phyloP scores from a whole-genome alignment of 306 rosid genomes.

The Sphenostylis stenocarpa region DNA sequence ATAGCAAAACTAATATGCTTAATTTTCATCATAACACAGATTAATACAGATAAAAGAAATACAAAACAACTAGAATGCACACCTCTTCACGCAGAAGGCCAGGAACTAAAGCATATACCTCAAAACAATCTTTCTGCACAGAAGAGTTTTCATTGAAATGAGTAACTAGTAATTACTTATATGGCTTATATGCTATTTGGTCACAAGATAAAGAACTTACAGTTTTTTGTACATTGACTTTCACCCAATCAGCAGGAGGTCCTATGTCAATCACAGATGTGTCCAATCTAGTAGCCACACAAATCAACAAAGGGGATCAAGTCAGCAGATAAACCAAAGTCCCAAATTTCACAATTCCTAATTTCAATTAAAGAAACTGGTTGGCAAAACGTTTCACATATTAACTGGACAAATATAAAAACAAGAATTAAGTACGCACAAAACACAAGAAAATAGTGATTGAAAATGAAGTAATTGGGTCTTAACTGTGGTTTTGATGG shows the following conservation, averaged over 20 bases:
- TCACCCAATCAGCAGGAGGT: conserved; percentile 99
- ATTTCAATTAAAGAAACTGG: conserved; percentile 6
- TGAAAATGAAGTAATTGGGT: conserved; percentile 27
- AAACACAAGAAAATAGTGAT: neutral
- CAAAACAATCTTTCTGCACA: conserved; percentile 94
- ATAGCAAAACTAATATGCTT: neutral
- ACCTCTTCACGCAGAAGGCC: conserved; percentile 99
- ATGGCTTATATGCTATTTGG: conserved; percentile 21
- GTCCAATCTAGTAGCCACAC: conserved; percentile 67
- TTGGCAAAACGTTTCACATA: conserved; percentile 21
- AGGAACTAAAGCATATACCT: conserved; percentile 97
- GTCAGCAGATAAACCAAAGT: conserved; percentile 24
- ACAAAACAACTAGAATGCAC: conserved; percentile 24
- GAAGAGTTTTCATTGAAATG: conserved; percentile 23
- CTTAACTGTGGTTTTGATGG: conserved; percentile 88
- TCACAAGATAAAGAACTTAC: conserved; percentile 51
- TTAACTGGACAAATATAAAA: conserved; percentile 22
- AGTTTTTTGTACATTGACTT: conserved; percentile 89
- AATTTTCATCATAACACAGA: conserved; percentile 12
- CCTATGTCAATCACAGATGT: conserved; percentile 79
- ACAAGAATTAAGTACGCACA: conserved; percentile 9
- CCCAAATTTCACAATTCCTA: conserved; percentile 17
- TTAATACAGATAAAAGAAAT: neutral
- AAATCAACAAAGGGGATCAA: conserved; percentile 34
- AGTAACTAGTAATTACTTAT: neutral